phyloP scores from a whole-genome alignment of 371 early-diverging fungal species.

The Rhizopus arrhizus region DNA sequence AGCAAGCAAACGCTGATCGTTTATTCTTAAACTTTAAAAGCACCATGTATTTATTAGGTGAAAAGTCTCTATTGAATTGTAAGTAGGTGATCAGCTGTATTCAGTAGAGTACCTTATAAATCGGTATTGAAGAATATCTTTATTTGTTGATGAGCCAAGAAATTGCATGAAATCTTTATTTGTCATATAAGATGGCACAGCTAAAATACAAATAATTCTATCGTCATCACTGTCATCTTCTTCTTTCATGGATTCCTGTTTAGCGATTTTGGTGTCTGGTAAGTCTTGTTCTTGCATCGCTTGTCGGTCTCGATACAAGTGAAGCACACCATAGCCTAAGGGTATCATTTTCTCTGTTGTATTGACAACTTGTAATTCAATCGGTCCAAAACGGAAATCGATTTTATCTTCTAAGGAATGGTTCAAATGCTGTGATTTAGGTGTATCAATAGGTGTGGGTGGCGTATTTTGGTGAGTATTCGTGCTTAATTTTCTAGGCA shows the following conservation, averaged over 20 bases:
- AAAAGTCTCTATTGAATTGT: conserved; percentile 57
- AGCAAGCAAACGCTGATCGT: conserved; percentile 66
- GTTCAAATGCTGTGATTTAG: conserved; percentile 10
- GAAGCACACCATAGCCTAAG: conserved; percentile 67
- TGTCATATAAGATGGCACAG: conserved; percentile 86
- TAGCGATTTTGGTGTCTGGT: conserved; percentile 16
- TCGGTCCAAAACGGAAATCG: conserved; percentile 40
- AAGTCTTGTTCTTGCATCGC: conserved; percentile 41
- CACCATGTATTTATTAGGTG: conserved; percentile 84
- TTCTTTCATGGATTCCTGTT: conserved; percentile 24
- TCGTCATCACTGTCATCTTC: conserved; percentile 17
- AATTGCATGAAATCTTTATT: conserved; percentile 84
- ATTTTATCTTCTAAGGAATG: conserved; percentile 18
- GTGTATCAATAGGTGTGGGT: conserved; percentile 30
- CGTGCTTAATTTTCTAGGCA: conserved; percentile 8
- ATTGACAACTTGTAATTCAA: conserved; percentile 15
- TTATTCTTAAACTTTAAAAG: conserved; percentile 72
- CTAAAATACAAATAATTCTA: conserved; percentile 72
- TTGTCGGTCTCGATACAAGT: conserved; percentile 64
- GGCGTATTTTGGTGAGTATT: conserved; percentile 18
- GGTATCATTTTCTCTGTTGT: conserved; percentile 12
- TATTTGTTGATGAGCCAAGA: conserved; percentile 61
- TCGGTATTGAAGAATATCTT: conserved; percentile 65
- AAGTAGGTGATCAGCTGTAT: too few relatives aligned
- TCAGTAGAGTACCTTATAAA: conserved; percentile 58